A percentile compares a stretch with the other conserved stretches of the same genome.
These are phyloP conservation scores for Kregervanrija fluxuum DNA, from an alignment of 805 yeast species.

Conservation along the genomic window DNA sequence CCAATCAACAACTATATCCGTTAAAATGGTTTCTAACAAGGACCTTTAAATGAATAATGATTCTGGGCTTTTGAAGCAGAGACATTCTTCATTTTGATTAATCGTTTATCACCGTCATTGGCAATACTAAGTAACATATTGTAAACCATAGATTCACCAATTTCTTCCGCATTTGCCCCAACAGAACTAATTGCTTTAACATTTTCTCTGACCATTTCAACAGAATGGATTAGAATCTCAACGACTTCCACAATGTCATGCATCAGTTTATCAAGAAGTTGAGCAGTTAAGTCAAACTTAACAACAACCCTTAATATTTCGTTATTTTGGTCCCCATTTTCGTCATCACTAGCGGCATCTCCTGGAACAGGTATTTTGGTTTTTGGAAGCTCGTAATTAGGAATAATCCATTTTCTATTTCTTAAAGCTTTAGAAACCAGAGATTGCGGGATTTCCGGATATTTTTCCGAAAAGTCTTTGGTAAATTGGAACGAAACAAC, in stretches of 20 bases:
- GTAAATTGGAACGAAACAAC: slow-evolving; percentile 82
- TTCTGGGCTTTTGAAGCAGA: neutral
- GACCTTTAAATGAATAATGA: slow-evolving; percentile 23
- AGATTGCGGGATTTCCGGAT: slow-evolving; percentile 80
- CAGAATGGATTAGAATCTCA: slow-evolving; percentile 45
- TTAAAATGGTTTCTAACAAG: slow-evolving; percentile 16
- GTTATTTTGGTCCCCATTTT: slow-evolving; percentile 22
- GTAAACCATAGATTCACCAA: slow-evolving; percentile 32
- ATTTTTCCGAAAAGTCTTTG: slow-evolving; percentile 44
- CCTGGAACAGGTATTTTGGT: slow-evolving; percentile 11
- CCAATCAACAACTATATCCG: neutral
- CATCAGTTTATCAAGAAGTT: slow-evolving; percentile 57
- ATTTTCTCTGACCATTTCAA: slow-evolving; percentile 32
- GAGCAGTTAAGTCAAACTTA: slow-evolving; percentile 57
- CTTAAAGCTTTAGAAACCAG: slow-evolving; percentile 67
- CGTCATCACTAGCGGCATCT: slow-evolving; percentile 35
- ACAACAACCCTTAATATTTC: slow-evolving; percentile 86
- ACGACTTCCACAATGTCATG: slow-evolving; percentile 47
- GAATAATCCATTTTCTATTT: slow-evolving; percentile 78
- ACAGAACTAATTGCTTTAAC: slow-evolving; percentile 9
- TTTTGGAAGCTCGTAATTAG: slow-evolving; percentile 76
- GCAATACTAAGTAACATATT: slow-evolving; percentile 48
- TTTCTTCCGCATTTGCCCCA: slow-evolving; percentile 19
- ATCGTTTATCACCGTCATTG: slow-evolving; percentile 43
- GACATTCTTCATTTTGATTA: slow-evolving; percentile 20